Base-by-base conservation (phyloP, 2,329 filamentous ascomycete species). In the Cladosporium sphaerospermum region DNA sequence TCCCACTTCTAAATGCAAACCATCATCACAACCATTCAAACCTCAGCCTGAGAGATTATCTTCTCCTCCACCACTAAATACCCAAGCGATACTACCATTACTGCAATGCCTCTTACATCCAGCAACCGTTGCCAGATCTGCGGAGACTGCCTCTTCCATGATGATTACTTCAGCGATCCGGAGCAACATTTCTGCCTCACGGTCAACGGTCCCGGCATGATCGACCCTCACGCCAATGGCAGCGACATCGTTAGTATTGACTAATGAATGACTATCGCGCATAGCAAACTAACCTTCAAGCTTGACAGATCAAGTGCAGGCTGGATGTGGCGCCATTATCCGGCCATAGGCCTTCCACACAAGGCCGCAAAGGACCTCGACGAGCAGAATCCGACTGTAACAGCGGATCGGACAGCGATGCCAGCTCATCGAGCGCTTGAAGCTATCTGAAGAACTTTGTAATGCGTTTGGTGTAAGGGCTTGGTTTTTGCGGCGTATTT, bases 131-230 rank as follows among this genome's bases (percentile, higher is more conserved):
- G 61, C 10, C 58, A 62, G 54, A 56, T 58, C 19, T 56, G 57
- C 19, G 61, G 61, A 40, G 51, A 57, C 46, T 59, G 57, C 8
- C 54, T 61, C 23, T 47, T 52, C 44, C 49, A 49, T 28, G 51
- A 55, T 14, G 61, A 62, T 39, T 48, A 61, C 34, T 57, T 61
- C 40, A 61, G 60, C 46, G 59, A 60, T 16, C 54, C 48, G 16
- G 43, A 40, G 13, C 48, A 51, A 9, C 48, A 51, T 33, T 33
- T 51, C 16, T 51, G 48, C 18, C 16, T 51, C 1, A 36, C 48
- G 5, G 48, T 51, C 7, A 44, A 51, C 33, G 48, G 48, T 5
- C 48, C 48, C 9, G 48, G 31, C 11, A 51, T 51, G 48, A 51
- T 36, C 18, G 32, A 51, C 31, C 40, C 32, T 13, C 48, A 51